Evolutionary conservation across 192 early-diverging fungal species (phyloP), one percentile per base, ranked within the genome.

Genomic region (Coemansia sp.): DNA sequence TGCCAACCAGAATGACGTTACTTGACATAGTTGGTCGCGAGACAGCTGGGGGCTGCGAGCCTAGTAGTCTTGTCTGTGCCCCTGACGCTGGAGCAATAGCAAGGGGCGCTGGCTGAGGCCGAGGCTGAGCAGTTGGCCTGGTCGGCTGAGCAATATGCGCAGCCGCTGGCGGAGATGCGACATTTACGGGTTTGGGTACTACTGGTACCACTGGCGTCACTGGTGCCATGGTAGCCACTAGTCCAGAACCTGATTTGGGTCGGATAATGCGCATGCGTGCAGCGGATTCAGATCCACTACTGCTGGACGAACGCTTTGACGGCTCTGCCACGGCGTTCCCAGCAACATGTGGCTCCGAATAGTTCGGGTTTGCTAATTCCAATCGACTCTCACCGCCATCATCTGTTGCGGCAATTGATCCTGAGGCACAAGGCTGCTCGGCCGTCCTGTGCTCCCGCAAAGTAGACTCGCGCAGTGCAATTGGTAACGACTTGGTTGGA

Each of bases 211-310:
- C 31, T 59, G 31, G 29, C 1, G 33, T 4, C 15, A 5, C 29
- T 57, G 36, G 22, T 11, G 51, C 16, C 12, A 9, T 57, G 38
- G 34, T 20, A 22, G 15, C 41, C 38, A n/a, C 15, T 51, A 34
- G 57, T 33, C 29, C 57, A 59, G 57, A 59, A 9, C 57, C 57
- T 0, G 57, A 57, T 57, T 54, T 55, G 40, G 67, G 67, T n/a
- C 61, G 73, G 20, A 75, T 65, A 42, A 66, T 59, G 20, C 70
- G 71, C 29, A 69, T 71, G 7, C 73, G 64, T 18, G 78, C 60
- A 38, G 73, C 68, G n/a, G 78, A 72, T 24, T 59, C 57, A 6
- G 57, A 59, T 16, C 57, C 57, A 6, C 57, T 59, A 16, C 57
- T 34, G 16, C 57, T 34, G 16, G 57, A 16, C 5, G 33, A 59